Evolutionary conservation across 768 basidiomycete genomes (phyloP), one percentile per base, ranked within the genome.

Genomic region (Tricholomella constricta): DNA sequence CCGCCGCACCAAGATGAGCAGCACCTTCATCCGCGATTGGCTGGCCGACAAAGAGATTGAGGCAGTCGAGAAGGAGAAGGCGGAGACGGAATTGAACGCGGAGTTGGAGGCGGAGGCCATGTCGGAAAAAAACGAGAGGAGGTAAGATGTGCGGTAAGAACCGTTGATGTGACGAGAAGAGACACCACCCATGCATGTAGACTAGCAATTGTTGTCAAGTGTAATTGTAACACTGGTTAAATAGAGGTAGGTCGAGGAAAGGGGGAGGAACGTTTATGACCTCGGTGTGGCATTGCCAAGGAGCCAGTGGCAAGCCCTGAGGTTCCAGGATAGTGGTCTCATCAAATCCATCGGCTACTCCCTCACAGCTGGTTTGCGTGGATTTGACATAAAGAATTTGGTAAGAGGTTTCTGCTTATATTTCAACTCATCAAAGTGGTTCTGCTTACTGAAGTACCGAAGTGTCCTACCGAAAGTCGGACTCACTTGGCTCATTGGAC

Each of bases 21-120:
- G 94, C 65, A 96, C 94, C 6, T 90, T 80, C 55, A 96, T 99
- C 59, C 78, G 97, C 37, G 78, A 88, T 58, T 96, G 94, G 94
- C 88, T 99, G 23, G 57, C 54, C 14, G 50, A 55, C 6, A 54
- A 44, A 23, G 34, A 45, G 36, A 42, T 36, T 6, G 37, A 55
- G 43, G 29, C 46, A 37, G 44, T 6, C 17, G 36, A 27, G 42
- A 9, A 27, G 41, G 41, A 6, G 23, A 47, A 41, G 29, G 52
- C 52, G 8, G 26, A 15, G 26, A 26, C 20, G 25, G 35, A 44
- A 22, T 25, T 34, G 45, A 40, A 41, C 31, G 34, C 41, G 45
- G 45, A 46, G 17, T 35, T 37, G 22, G 15, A 34, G 12, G 38
- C 38, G n/a, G 20, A 34, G 19, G 27, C 14, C 14, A 46, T 14